phyloP scores from a whole-genome alignment of 31 red algal species.

The Odonthalia washingtoniensis region DNA sequence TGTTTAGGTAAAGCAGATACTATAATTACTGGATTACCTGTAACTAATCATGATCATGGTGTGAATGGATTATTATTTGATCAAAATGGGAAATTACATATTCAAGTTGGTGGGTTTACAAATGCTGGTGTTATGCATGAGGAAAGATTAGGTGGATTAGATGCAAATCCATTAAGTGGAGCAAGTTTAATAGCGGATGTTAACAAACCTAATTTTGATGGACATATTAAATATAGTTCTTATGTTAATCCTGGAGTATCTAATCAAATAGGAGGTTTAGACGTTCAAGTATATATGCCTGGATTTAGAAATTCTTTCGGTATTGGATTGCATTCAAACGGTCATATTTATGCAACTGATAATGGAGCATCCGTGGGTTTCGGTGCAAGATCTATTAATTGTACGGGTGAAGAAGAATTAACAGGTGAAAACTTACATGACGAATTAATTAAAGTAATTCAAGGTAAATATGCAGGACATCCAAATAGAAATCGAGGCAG shows the following conservation, averaged over 20 bases:
- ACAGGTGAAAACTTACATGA: conserved; percentile 43
- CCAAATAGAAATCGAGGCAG: conserved; percentile 78
- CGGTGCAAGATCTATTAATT: conserved; percentile 55
- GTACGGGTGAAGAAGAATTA: conserved; percentile 34
- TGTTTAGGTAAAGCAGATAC: conserved; percentile 46
- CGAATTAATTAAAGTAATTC: conserved; percentile 48
- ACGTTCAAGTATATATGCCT: conserved; percentile 56
- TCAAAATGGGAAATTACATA: conserved; percentile 58
- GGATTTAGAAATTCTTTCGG: conserved; percentile 77
- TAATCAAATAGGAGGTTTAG: conserved; percentile 29
- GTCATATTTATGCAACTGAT: conserved; percentile 75
- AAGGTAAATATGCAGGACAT: conserved; percentile 67
- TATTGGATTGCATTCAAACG: conserved; percentile 63
- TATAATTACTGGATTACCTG: conserved; percentile 71
- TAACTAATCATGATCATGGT: conserved; percentile 82
- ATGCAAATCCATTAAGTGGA: conserved; percentile 68
- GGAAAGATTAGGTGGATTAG: conserved; percentile 65
- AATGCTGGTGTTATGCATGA: conserved; percentile 70
- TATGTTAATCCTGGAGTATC: conserved; percentile 56
- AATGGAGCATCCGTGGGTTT: conserved; percentile 77
- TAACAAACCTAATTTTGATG: conserved; percentile 57
- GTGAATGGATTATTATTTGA: conserved; percentile 76
- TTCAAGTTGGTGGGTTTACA: conserved; percentile 67
- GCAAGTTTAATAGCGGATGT: conserved; percentile 61
- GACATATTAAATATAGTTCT: conserved; percentile 57